These are phyloP conservation scores for Botryosphaeria dothidea DNA, from an alignment of 2,329 filamentous ascomycete species.

Conservation along the genomic window DNA sequence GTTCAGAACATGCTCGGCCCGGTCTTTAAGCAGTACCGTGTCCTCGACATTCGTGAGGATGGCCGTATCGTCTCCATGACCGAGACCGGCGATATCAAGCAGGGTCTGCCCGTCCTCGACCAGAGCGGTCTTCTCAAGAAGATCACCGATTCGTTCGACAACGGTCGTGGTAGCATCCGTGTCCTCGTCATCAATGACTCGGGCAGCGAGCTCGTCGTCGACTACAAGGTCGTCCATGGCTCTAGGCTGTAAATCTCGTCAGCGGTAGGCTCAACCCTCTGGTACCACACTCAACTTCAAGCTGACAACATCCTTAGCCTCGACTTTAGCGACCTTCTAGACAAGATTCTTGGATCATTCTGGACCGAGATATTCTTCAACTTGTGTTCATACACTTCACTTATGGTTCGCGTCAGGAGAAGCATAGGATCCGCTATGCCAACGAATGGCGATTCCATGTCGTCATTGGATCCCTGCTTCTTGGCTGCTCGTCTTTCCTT, in stretches of 20 bases:
- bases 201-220: conserved; percentile 91
- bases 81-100: conserved; percentile 98
- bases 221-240: conserved; percentile 97
- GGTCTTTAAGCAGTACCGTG: conserved; percentile 99
- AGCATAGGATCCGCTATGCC: conserved; percentile 10
- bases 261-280: conserved; percentile 19
- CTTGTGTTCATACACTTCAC: conserved; percentile 4
- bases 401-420: background rate
- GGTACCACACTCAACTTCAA: background rate
- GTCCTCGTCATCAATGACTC: conserved; percentile 94
- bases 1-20: conserved; percentile 99
- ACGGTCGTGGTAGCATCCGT: conserved; percentile 89
- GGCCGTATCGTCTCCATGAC: conserved; percentile 90
- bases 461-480: background rate
- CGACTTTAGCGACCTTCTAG: background rate
- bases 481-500: conserved; percentile 4
- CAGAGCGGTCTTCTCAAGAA: conserved; percentile 86
- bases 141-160: conserved; percentile 80
- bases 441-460: background rate
- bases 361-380: conserved; percentile 1
- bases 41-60: conserved; percentile 92
- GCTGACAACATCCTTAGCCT: background rate
- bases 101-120: conserved; percentile 87
- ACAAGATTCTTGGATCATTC: background rate
- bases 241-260: conserved; percentile 57